phyloP scores from a whole-genome alignment of 1,284 basidiomycete species.

The Phlebopus sp. region DNA sequence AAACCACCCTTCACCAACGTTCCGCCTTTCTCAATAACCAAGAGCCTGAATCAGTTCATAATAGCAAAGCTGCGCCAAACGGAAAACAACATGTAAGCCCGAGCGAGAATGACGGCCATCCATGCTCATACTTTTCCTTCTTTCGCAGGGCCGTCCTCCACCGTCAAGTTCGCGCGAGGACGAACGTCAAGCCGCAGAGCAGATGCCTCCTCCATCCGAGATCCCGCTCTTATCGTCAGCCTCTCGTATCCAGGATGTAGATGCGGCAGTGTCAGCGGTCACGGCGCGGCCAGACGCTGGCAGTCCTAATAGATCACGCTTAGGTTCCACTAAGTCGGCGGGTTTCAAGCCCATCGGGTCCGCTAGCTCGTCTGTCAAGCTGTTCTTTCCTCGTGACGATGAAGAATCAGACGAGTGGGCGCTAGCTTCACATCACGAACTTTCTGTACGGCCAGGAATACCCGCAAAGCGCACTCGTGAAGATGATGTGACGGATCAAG shows the following conservation, averaged over 20 bases:
- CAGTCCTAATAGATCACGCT: conserved; percentile 20
- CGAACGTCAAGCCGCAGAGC: conserved; percentile 23
- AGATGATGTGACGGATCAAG: conserved; percentile 22
- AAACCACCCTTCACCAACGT: conserved; percentile 28
- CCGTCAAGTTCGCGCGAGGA: conserved; percentile 16
- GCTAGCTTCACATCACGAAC: conserved; percentile 9
- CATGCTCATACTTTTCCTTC: conserved; percentile 8
- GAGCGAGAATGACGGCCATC: neutral
- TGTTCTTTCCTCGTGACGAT: conserved; percentile 75
- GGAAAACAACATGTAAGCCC: conserved; percentile 34
- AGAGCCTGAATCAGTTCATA: conserved; percentile 23
- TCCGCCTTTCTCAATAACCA: conserved; percentile 18
- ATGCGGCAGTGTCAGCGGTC: conserved; percentile 9
- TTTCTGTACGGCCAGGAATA: conserved; percentile 22
- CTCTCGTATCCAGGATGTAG: conserved; percentile 15
- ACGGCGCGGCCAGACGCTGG: conserved; percentile 19
- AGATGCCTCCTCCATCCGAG: conserved; percentile 30
- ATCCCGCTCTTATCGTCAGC: conserved; percentile 21
- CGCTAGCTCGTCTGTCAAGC: conserved; percentile 58
- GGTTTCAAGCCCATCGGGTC: conserved; percentile 65
- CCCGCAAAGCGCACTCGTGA: conserved; percentile 29
- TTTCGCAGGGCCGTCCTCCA: conserved; percentile 18
- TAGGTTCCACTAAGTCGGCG: conserved; percentile 35
- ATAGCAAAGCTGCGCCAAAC: conserved; percentile 32
- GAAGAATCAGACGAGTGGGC: conserved; percentile 31